Evolutionary conservation across 176 grass and related monocot genomes (phyloP).

Genomic region (Olyra latifolia): DNA sequence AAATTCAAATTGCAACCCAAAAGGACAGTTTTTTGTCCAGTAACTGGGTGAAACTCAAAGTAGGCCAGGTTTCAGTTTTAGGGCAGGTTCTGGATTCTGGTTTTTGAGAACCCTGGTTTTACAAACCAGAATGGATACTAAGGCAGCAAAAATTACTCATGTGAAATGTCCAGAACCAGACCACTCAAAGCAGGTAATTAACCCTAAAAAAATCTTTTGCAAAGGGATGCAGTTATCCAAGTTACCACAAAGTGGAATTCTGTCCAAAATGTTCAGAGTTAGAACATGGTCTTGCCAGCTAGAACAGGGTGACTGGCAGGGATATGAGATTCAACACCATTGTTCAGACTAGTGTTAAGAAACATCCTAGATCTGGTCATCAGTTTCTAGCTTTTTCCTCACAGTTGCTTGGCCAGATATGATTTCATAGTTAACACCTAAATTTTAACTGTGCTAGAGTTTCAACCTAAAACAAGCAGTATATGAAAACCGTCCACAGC

Average conservation of each 20-base stretch:
- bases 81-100: not conserved
- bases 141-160: not conserved
- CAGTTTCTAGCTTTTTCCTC: not conserved
- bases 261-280: not conserved
- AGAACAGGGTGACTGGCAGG: not conserved
- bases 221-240: not conserved
- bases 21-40: not conserved
- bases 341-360: not conserved
- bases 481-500: not conserved
- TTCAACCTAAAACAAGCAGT: not conserved
- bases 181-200: not conserved
- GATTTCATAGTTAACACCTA: not conserved
- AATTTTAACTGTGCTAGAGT: not conserved
- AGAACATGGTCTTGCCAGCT: not conserved
- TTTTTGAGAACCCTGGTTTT: not conserved
- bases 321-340: not conserved
- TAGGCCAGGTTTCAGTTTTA: not conserved
- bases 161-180: not conserved
- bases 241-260: not conserved
- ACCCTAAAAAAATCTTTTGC: not conserved
- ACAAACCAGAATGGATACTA: not conserved
- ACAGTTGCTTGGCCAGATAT: not conserved
- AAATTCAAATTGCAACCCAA: not conserved
- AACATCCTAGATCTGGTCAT: not conserved
- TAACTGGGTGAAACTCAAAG: not conserved